These are phyloP conservation scores for Citrus medica DNA, from an alignment of 345 rosid species.

Conservation along the genomic window DNA sequence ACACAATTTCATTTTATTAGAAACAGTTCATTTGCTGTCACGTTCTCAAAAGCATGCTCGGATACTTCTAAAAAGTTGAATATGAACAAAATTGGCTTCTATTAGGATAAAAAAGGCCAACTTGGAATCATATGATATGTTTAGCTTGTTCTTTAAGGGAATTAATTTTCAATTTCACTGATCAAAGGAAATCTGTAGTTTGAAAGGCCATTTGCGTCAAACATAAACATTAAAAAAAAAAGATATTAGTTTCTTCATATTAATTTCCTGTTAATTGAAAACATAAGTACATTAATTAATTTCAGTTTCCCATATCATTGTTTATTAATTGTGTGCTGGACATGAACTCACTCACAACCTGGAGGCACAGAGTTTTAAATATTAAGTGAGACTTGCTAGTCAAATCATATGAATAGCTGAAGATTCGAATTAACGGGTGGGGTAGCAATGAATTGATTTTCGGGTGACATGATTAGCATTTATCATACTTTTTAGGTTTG, in stretches of 20 bases:
- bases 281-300: too few relatives aligned
- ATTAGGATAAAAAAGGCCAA: neutral
- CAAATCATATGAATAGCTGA: neutral
- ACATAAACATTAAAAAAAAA: too few relatives aligned
- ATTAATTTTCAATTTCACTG: too few relatives aligned
- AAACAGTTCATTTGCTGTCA: neutral
- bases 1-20: too few relatives aligned
- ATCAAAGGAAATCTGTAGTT: too few relatives aligned
- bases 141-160: neutral
- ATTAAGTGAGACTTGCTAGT: neutral
- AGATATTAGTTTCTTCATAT: too few relatives aligned
- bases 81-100: neutral
- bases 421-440: neutral
- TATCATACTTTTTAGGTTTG: too few relatives aligned
- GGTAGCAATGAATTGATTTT: neutral
- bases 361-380: neutral
- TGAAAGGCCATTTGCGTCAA: too few relatives aligned
- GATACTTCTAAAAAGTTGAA: neutral
- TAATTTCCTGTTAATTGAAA: too few relatives aligned
- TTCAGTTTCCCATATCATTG: too few relatives aligned
- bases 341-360: too few relatives aligned
- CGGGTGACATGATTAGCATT: neutral
- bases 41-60: neutral
- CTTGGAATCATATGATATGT: neutral
- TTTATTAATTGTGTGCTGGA: too few relatives aligned